Base-by-base conservation (phyloP, 2,329 filamentous ascomycete genomes). In the Ceratocystiopsis sp. region DNA sequence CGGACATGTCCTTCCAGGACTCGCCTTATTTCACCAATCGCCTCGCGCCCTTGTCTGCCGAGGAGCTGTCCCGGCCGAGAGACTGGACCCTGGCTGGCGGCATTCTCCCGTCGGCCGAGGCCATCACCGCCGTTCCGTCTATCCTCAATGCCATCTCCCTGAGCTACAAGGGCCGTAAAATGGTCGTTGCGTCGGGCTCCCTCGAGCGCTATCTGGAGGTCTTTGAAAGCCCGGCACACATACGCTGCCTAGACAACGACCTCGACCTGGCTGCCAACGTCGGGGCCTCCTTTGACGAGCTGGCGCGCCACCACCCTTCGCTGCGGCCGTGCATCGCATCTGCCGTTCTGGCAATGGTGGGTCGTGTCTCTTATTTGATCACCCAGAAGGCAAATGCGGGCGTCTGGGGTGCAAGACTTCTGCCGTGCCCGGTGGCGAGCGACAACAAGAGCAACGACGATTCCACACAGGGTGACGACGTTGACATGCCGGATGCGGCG, bases 111-210 rank as follows among this genome's bases (percentile, higher is more conserved):
- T 84, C 87, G 1, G 70, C 78, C 3, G 93, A 98, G 55, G 85
- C 87, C 38, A 93, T 98, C 50, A 77, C 76, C 34, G 81, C 84
- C 45, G 78, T 98, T 4, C 87, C 91, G 0, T 76, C 80, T 45
- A 86, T 89, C 3, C 81, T 98, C 53, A 89, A 89, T 48, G 87
- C 91, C 6, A 93, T 99, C 42, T 98, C 84, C 51, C 64, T 99
- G 44, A 95, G 95, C 52, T 80, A 84, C 48, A 69, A 75, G 25
- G 91, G 91, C 10, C 81, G 95, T 68, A 81, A 82, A 53, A 71
- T 95, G 56, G 93, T 98, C 53, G 78, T 85, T 45, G 73, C 77
- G 0, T 95, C 87, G 0, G 71, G 76, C 45, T 87, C 85, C 2
- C 69, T 98, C 38, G 79, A 87, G 45, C 83, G 77, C 51, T 96